A percentile compares a stretch with the other conserved stretches of the same genome.
phyloP scores from a whole-genome alignment of 192 early-diverging fungal species.

The Entomortierella parvispora region DNA sequence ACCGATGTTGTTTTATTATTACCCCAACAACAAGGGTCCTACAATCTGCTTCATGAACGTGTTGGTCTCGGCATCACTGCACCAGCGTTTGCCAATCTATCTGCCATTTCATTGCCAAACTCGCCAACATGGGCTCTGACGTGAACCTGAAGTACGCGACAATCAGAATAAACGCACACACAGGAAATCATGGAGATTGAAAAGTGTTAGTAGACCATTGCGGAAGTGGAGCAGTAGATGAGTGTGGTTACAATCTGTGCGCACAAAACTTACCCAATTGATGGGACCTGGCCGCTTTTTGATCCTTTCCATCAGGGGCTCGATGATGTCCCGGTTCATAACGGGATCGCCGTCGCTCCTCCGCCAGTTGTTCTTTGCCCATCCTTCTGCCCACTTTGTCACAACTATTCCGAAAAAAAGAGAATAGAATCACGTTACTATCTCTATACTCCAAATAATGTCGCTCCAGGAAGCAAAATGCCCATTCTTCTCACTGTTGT shows the following conservation, averaged over 20 bases:
- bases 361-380: constrained; percentile 79
- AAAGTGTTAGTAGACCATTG: too few relatives aligned
- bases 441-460: not conserved
- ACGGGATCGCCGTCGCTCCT: constrained; percentile 64
- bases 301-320: constrained; percentile 56
- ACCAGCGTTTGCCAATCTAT: constrained; percentile 80
- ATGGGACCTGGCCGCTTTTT: constrained; percentile 53
- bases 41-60: not conserved
- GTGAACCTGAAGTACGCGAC: constrained; percentile 57
- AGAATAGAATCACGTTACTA: not conserved
- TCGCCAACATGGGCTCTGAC: constrained; percentile 80
- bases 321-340: constrained; percentile 84
- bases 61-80: constrained; percentile 50
- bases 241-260: not conserved
- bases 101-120: constrained; percentile 84
- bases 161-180: not conserved
- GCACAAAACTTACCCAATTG: constrained; percentile 43
- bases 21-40: too few relatives aligned
- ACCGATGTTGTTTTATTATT: too few relatives aligned
- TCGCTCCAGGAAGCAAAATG: not conserved
- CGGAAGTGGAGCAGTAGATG: not conserved
- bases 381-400: constrained; percentile 74
- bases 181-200: too few relatives aligned
- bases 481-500: constrained; percentile 56
- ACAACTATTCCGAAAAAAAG: constrained; percentile 53